phyloP scores from a whole-genome alignment of 2,329 filamentous ascomycete genomes.

The Triangularia setosa region DNA sequence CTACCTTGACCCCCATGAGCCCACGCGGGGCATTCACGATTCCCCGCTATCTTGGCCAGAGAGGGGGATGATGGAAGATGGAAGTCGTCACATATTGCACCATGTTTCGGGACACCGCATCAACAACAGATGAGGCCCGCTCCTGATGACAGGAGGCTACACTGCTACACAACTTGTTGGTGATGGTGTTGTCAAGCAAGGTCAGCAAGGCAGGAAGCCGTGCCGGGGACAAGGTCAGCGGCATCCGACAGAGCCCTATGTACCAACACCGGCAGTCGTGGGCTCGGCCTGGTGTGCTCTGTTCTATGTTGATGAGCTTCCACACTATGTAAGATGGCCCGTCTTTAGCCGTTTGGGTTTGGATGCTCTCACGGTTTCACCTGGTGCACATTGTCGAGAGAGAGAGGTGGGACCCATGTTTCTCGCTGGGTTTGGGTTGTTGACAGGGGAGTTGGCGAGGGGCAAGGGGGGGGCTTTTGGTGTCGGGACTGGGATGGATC shows the following conservation, averaged over 20 bases:
- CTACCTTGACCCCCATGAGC: not conserved
- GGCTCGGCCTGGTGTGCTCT: not conserved
- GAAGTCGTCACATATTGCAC: not conserved
- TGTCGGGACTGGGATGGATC: slow-evolving; percentile 11
- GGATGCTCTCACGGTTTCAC: not conserved
- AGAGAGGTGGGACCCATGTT: not conserved
- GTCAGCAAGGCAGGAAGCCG: not conserved
- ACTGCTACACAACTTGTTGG: not conserved
- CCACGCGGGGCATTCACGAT: not conserved
- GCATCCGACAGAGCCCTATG: not conserved
- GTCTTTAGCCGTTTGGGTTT: not conserved
- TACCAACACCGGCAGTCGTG: not conserved
- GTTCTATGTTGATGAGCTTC: not conserved
- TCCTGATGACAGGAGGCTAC: not conserved
- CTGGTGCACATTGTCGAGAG: not conserved
- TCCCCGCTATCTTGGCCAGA: not conserved
- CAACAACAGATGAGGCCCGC: not conserved
- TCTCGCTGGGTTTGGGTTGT: not conserved
- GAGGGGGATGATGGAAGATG: not conserved
- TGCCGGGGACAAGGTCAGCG: not conserved
- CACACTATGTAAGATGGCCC: not conserved
- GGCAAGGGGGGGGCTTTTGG: not conserved
- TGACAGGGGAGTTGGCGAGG: not conserved
- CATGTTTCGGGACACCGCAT: not conserved
- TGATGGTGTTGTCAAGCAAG: too few relatives aligned